These are phyloP conservation scores for Delphinella strobiligena DNA, from an alignment of 2,329 filamentous ascomycete species.

Conservation along the genomic window DNA sequence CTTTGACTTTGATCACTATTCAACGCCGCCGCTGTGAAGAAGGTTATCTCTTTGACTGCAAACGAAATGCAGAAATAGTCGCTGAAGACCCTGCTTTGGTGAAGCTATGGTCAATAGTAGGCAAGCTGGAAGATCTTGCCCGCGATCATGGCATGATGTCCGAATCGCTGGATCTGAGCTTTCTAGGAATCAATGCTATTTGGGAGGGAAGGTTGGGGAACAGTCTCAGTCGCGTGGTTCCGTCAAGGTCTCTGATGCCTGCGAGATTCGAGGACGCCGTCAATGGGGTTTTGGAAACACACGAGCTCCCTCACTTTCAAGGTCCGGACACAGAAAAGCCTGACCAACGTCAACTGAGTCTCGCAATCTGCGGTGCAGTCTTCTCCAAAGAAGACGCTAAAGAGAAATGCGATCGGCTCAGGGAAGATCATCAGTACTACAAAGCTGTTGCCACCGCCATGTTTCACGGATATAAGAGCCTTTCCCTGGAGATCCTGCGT, in stretches of 20 bases:
- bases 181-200: conserved; percentile 59
- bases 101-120: conserved; percentile 67
- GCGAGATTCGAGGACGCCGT: conserved; percentile 34
- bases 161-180: conserved; percentile 58
- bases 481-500: conserved; percentile 59
- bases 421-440: conserved; percentile 48
- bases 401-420: conserved; percentile 37
- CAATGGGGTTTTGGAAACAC: conserved; percentile 50
- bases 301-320: conserved; percentile 50
- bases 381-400: conserved; percentile 41
- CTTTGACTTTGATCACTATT: conserved; percentile 16
- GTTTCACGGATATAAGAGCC: conserved; percentile 56
- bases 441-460: conserved; percentile 66
- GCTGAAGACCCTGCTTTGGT: conserved; percentile 63
- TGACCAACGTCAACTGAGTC: conserved; percentile 60
- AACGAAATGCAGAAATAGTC: conserved; percentile 54
- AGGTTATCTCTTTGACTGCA: conserved; percentile 46
- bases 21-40: conserved; percentile 43
- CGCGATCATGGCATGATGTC: conserved; percentile 59
- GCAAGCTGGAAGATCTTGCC: conserved; percentile 52
- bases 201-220: conserved; percentile 56
- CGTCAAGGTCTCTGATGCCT: conserved; percentile 10
- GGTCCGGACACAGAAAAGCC: conserved; percentile 53
- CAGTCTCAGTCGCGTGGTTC: conserved; percentile 13
- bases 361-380: conserved; percentile 64